Evolutionary conservation across 148 eudicot genomes (phyloP), one percentile per base, ranked within the genome.

Genomic region (Arctostaphylos glauca): DNA sequence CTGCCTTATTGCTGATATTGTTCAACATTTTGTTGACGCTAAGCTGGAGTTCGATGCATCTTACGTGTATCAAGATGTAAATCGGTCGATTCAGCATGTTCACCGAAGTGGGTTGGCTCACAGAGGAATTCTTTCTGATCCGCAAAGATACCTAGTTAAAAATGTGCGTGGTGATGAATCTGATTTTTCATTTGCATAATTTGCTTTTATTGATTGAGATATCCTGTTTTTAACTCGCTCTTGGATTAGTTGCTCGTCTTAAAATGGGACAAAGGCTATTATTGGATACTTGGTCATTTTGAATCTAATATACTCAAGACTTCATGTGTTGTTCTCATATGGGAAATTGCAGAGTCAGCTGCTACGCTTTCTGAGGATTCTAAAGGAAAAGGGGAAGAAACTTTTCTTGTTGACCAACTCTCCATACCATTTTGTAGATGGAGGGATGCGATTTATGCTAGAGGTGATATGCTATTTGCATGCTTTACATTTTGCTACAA

Each of bases 331-430:
- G 55, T 85, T 19, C 41, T 81, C 76, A 25, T 79, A 50, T 77
- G 48, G 83, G 59, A 76, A 74, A 75, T 78, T 79, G 50, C 92
- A 94, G 99, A 93, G 87, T 64, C 88, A 97, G 84, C 83, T 97
- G 76, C 87, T 91, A 73, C 85, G 80, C 84, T 94, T 97, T 88
- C 87, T 97, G 75, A 92, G 86, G 80, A 94, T 88, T 95, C 89
- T 97, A 71, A 93, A 87, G 85, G 98, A 94, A 81, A 92, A 94
- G 48, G 99, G 99, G 47, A 97, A 97, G 87, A 97, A 94, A 78
- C 87, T 97, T 85, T 97, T 94, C 93, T 89, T 97, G 92, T 84
- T 97, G 84, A 97, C 99, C 67, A 97, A 97, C 89, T 97, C 99
- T 67, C 99, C 99, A 0, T 97, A 89, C 84, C 90, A 93, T 88